These are phyloP conservation scores for Vicia faba DNA, from an alignment of 306 rosid genomes.

Conservation along the genomic window DNA sequence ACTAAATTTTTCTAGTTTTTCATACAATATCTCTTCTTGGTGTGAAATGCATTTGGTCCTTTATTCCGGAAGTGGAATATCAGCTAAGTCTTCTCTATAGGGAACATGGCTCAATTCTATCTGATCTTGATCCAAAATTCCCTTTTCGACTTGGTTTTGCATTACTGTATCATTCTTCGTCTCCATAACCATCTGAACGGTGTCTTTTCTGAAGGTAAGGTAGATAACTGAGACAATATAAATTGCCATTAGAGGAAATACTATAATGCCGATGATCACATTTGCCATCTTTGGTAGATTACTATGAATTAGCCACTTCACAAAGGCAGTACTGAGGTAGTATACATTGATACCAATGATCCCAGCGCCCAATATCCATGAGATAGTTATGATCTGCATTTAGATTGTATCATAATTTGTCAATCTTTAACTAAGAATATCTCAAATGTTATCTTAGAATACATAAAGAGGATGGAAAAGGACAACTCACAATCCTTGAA, in stretches of 20 bases:
- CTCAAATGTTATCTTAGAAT: neutral
- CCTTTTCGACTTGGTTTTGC: conserved; percentile 59
- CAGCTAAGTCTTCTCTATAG: conserved; percentile 73
- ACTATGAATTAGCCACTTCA: conserved; percentile 72
- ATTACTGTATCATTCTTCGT: conserved; percentile 44
- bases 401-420: conserved; percentile 11
- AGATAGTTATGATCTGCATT: conserved; percentile 56
- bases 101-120: conserved; percentile 43
- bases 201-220: conserved; percentile 68
- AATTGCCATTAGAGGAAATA: conserved; percentile 76
- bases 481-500: conserved; percentile 42
- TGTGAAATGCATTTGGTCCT: conserved; percentile 7
- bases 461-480: neutral
- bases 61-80: conserved; percentile 55
- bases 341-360: conserved; percentile 76
- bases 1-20: neutral
- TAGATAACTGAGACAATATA: conserved; percentile 60
- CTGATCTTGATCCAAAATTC: conserved; percentile 34
- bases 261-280: conserved; percentile 67
- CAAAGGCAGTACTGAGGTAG: conserved; percentile 72
- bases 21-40: neutral
- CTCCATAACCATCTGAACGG: conserved; percentile 48
- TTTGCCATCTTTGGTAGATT: conserved; percentile 60
- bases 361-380: conserved; percentile 74
- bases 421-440: neutral